phyloP scores from a whole-genome alignment of 164 flowering plant genomes.

The Hamamelis virginiana region DNA sequence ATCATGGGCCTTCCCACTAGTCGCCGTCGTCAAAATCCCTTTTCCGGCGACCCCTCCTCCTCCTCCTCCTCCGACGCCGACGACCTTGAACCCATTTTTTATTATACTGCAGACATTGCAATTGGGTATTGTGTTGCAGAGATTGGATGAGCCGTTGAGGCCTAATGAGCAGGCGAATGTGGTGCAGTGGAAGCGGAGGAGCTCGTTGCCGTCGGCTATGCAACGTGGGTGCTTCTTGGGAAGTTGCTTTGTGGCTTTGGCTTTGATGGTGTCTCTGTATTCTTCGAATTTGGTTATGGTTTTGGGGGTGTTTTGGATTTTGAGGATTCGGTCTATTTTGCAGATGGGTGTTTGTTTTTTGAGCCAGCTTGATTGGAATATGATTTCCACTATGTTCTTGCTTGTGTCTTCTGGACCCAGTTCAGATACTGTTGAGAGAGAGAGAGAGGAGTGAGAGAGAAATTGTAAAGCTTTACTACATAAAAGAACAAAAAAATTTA shows the following conservation, averaged over 20 bases:
- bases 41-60: too few relatives aligned
- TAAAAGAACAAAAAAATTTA: too few relatives aligned
- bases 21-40: slow-evolving; percentile 75
- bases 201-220: slow-evolving; percentile 93
- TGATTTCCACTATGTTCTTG: slow-evolving; percentile 94
- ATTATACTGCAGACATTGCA: slow-evolving; percentile 74
- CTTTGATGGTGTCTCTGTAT: slow-evolving; percentile 73
- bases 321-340: slow-evolving; percentile 85
- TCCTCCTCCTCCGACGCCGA: slow-evolving; percentile 42
- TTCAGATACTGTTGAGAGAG: slow-evolving; percentile 61
- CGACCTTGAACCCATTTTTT: slow-evolving; percentile 65
- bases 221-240: slow-evolving; percentile 80
- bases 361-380: slow-evolving; percentile 95
- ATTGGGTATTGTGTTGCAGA: slow-evolving; percentile 61
- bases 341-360: slow-evolving; percentile 72
- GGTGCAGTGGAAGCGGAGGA: slow-evolving; percentile 84
- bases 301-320: slow-evolving; percentile 77
- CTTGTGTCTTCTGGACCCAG: slow-evolving; percentile 80
- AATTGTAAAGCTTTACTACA: slow-evolving; percentile 7
- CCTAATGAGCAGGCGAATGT: slow-evolving; percentile 73
- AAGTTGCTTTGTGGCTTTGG: slow-evolving; percentile 63
- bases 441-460: too few relatives aligned
- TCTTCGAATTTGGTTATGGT: slow-evolving; percentile 77
- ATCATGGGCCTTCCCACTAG: slow-evolving; percentile 89
- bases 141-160: slow-evolving; percentile 65